Evolutionary conservation across 2,329 filamentous ascomycete genomes (phyloP).

Genomic region (Tricladium varicosporioides): DNA sequence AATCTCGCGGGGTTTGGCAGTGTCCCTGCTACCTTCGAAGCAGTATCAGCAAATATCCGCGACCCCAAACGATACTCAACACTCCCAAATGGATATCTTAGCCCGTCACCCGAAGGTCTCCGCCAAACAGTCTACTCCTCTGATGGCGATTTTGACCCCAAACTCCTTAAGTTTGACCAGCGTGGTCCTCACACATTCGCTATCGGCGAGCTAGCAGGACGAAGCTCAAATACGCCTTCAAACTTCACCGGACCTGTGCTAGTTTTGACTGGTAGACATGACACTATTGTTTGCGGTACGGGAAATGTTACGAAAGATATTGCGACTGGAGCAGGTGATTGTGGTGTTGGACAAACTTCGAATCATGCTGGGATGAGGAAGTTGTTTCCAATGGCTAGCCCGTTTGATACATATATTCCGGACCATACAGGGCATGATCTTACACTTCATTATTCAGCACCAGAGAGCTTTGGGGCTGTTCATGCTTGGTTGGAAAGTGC

Average conservation of each 20-base stretch:
- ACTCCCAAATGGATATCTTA: constrained; percentile 2
- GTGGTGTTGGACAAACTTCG: background rate
- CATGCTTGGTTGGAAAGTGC: constrained; percentile 5
- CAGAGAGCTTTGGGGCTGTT: background rate
- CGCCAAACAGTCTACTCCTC: background rate
- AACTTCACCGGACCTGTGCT: constrained; percentile 13
- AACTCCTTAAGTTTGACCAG: constrained; percentile 6
- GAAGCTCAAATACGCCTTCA: background rate
- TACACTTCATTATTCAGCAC: constrained; percentile 3
- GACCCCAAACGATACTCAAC: no score
- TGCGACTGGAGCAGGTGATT: background rate
- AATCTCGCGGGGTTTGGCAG: no score
- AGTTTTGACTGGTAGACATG: constrained; percentile 14
- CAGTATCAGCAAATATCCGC: no score
- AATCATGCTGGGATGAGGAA: background rate
- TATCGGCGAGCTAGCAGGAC: constrained; percentile 11
- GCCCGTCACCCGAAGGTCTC: background rate
- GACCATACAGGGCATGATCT: constrained; percentile 2
- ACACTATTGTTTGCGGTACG: constrained; percentile 11
- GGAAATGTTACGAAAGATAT: background rate
- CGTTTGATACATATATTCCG: constrained; percentile 1
- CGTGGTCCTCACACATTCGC: constrained; percentile 41
- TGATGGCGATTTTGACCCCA: constrained; percentile 1
- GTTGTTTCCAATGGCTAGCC: background rate
- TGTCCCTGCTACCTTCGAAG: no score